Conservation (phyloP, 495 filamentous ascomycete species). For the Penicillium verhagenii region DNA sequence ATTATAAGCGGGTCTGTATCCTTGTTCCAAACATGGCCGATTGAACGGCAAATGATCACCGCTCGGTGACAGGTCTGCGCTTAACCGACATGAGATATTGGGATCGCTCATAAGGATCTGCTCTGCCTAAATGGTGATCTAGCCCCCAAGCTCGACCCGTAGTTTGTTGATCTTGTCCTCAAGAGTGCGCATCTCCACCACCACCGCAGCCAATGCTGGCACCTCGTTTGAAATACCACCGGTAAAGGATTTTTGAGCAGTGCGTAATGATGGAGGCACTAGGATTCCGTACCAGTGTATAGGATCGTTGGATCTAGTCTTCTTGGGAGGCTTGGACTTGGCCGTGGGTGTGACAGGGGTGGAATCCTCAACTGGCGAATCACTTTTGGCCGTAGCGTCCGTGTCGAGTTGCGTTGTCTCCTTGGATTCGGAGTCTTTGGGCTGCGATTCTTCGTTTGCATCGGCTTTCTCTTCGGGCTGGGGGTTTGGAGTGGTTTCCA, state of each 20-base stretch:
- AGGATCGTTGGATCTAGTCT: conserved; percentile 50
- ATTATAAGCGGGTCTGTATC: neutral
- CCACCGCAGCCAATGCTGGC: conserved; percentile 46
- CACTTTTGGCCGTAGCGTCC: neutral
- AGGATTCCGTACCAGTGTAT: conserved; percentile 71
- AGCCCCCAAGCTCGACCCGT: conserved; percentile 20
- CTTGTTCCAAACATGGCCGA: neutral
- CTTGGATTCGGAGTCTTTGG: neutral
- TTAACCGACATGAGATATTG: neutral
- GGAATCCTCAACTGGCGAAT: neutral
- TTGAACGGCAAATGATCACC: neutral
- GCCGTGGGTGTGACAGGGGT: neutral
- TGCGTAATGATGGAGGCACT: conserved; percentile 57
- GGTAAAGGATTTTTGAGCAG: conserved; percentile 54
- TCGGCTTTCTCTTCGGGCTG: neutral
- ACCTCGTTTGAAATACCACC: conserved; percentile 34
- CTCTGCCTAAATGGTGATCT: no score
- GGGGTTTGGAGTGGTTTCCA: neutral
- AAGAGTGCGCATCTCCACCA: conserved; percentile 66
- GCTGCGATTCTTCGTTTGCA: neutral
- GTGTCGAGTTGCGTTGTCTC: neutral
- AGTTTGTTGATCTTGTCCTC: conserved; percentile 67
- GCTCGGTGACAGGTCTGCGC: neutral
- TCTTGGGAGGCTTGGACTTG: conserved; percentile 9
- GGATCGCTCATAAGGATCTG: neutral